Evolutionary conservation across 2,329 filamentous ascomycete species (phyloP).

Genomic region (Botrytis fabae): DNA sequence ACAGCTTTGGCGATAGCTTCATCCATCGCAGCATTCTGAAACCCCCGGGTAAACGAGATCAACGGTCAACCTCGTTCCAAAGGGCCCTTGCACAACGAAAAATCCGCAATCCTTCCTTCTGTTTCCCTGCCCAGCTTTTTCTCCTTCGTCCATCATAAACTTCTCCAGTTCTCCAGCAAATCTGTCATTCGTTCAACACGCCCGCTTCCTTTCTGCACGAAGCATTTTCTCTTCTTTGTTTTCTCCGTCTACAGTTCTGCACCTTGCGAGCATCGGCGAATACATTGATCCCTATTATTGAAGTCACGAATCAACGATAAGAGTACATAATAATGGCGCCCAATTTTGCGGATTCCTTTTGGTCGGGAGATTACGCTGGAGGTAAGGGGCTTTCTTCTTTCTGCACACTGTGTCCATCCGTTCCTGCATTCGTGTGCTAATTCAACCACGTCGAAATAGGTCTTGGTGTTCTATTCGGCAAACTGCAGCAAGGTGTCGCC

Average conservation of each 20-base stretch:
- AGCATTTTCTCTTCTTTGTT: background rate
- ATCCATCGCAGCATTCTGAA: background rate
- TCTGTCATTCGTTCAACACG: constrained; percentile 18
- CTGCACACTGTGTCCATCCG: background rate
- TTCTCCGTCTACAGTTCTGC: background rate
- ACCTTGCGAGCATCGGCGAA: background rate
- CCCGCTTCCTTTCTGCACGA: background rate
- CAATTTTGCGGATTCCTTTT: constrained; percentile 93
- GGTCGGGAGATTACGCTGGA: constrained; percentile 96
- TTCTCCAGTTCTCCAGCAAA: constrained; percentile 4
- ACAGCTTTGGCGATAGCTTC: constrained; percentile 8
- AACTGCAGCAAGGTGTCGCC: constrained; percentile 92
- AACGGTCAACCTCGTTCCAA: constrained; percentile 1
- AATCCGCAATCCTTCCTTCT: constrained; percentile 10
- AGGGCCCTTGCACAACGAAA: constrained; percentile 22
- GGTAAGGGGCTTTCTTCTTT: constrained; percentile 52
- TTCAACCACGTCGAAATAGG: constrained; percentile 47
- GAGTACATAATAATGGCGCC: constrained; percentile 59
- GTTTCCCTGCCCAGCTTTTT: constrained; percentile 9
- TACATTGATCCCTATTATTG: constrained; percentile 9
- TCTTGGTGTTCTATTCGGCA: constrained; percentile 89
- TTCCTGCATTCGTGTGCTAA: constrained; percentile 25
- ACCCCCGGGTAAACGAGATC: constrained; percentile 11
- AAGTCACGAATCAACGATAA: constrained; percentile 16
- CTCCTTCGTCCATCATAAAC: background rate